Percentiles rank a stretch among this genome's conserved stretches.
These are phyloP conservation scores for Pythium phragmiticola DNA, from an alignment of 352 stramenopile species.

Conservation along the genomic window DNA sequence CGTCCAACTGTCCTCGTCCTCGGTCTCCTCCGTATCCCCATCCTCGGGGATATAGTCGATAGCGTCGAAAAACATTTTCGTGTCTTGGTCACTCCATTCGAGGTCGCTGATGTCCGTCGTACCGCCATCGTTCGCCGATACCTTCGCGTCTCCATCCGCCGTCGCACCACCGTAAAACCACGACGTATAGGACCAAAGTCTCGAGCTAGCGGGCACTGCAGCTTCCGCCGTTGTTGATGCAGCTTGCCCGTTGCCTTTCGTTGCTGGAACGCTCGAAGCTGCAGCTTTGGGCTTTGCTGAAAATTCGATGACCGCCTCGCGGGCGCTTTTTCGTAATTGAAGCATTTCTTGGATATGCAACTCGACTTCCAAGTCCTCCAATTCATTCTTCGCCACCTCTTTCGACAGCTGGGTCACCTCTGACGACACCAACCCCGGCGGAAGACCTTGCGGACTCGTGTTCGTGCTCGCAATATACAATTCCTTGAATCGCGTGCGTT, in stretches of 20 bases:
- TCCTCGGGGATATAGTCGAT: constrained; percentile 78
- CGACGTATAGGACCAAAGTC: constrained; percentile 71
- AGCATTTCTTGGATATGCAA: constrained; percentile 77
- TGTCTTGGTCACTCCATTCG: constrained; percentile 85
- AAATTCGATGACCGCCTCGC: constrained; percentile 46
- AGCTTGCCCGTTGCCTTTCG: background rate
- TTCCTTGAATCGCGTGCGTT: constrained; percentile 53
- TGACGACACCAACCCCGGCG: constrained; percentile 37
- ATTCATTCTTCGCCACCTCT: constrained; percentile 40
- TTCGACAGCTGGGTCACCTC: constrained; percentile 46
- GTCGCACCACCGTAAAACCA: constrained; percentile 48
- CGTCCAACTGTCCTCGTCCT: background rate
- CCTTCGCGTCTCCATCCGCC: background rate
- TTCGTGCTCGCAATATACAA: constrained; percentile 43
- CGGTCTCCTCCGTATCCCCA: constrained; percentile 5
- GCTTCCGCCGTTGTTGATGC: background rate
- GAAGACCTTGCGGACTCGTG: constrained; percentile 27
- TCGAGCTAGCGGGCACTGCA: constrained; percentile 28
- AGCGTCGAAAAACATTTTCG: constrained; percentile 71
- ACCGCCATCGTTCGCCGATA: background rate
- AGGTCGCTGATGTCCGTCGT: constrained; percentile 38
- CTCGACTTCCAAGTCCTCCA: constrained; percentile 68
- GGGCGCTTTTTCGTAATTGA: constrained; percentile 46
- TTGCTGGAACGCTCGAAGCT: background rate
- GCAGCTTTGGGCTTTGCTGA: constrained; percentile 29